Conservation (phyloP, 2,329 filamentous ascomycete genomes). For the Trichoderma atroviride region DNA sequence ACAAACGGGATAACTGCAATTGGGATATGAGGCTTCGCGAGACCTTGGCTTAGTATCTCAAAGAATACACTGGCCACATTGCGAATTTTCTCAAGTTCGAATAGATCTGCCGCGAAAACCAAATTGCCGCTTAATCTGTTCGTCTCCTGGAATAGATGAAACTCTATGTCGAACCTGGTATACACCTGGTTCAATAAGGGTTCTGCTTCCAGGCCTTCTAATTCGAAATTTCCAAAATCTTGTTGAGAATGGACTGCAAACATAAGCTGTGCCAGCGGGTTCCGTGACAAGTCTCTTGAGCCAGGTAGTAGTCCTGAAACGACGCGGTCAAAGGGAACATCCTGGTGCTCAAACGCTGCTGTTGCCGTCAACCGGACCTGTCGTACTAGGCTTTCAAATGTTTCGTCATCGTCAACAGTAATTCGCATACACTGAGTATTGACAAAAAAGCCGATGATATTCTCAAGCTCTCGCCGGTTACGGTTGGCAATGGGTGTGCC, state of each 20-base stretch:
- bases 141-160: slow-evolving; percentile 33
- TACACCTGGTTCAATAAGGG: slow-evolving; percentile 5
- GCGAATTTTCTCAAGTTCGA: slow-evolving; percentile 30
- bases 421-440: slow-evolving; percentile 35
- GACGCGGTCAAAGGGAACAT: slow-evolving; percentile 31
- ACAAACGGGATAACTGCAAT: slow-evolving; percentile 23
- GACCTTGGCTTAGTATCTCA: slow-evolving; percentile 28
- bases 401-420: slow-evolving; percentile 21
- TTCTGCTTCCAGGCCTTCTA: slow-evolving; percentile 30
- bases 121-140: slow-evolving; percentile 24
- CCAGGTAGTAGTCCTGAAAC: slow-evolving; percentile 26
- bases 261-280: slow-evolving; percentile 30
- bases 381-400: slow-evolving; percentile 27
- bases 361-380: slow-evolving; percentile 28
- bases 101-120: slow-evolving; percentile 33
- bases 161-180: slow-evolving; percentile 34
- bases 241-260: slow-evolving; percentile 33
- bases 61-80: slow-evolving; percentile 30
- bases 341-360: slow-evolving; percentile 30
- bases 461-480: slow-evolving; percentile 27
- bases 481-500: slow-evolving; percentile 32
- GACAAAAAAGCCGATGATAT: slow-evolving; percentile 35
- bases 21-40: slow-evolving; percentile 26
- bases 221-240: slow-evolving; percentile 29
- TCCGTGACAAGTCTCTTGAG: slow-evolving; percentile 28